A percentile compares a stretch with the other conserved stretches of the same genome.
Evolutionary conservation across 805 yeast species (phyloP).

Genomic region (Metschnikowia chrysomelidarum): DNA sequence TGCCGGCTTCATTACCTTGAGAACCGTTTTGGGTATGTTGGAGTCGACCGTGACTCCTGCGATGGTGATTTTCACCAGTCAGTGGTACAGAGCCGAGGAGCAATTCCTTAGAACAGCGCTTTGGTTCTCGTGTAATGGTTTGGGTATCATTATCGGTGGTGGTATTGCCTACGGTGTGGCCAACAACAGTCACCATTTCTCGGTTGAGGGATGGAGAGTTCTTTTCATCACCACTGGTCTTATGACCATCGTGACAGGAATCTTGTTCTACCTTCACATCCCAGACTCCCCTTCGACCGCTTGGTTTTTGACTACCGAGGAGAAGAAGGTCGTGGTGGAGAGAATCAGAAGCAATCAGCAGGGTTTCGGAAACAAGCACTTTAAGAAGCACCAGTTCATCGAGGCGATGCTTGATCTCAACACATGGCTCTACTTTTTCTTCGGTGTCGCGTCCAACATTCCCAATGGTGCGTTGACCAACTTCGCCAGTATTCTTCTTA

Average conservation of each 20-base stretch:
- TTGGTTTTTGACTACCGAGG: conserved; percentile 45
- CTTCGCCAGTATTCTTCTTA: conserved; percentile 30
- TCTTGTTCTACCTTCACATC: conserved; percentile 45
- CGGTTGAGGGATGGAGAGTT: conserved; percentile 57
- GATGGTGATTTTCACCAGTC: conserved; percentile 53
- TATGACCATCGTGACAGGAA: conserved; percentile 52
- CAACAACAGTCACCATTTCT: conserved; percentile 34
- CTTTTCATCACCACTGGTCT: conserved; percentile 60
- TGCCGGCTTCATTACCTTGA: conserved; percentile 45
- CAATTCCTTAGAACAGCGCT: conserved; percentile 33
- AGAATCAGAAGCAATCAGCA: conserved; percentile 54
- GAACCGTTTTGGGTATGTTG: conserved; percentile 50
- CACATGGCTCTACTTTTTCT: conserved; percentile 38
- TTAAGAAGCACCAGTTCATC: conserved; percentile 52
- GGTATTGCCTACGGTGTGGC: conserved; percentile 55
- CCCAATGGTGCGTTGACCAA: conserved; percentile 32
- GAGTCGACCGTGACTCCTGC: conserved; percentile 59
- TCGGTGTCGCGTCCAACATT: conserved; percentile 26
- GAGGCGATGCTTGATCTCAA: conserved; percentile 51
- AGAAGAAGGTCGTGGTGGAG: conserved; percentile 43
- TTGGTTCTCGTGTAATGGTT: conserved; percentile 38
- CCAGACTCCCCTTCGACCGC: conserved; percentile 54
- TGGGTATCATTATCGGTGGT: conserved; percentile 37
- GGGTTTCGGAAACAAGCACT: conserved; percentile 55
- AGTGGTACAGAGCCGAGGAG: conserved; percentile 51